Conservation (phyloP, 306 rosid species). For the Vigna mungo region DNA sequence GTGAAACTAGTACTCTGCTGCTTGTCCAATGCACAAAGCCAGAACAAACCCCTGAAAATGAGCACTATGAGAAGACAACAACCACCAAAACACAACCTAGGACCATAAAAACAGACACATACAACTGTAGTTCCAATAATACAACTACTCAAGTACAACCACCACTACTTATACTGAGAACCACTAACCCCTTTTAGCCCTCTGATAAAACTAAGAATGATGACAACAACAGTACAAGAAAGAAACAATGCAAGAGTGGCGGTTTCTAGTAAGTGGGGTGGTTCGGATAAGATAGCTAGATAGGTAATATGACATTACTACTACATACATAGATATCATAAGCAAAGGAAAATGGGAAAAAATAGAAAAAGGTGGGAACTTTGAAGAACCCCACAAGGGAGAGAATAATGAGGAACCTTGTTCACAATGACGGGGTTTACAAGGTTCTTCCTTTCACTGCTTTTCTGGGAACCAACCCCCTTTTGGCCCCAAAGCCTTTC, state of each 20-base stretch:
- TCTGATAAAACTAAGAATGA: constrained; percentile 66
- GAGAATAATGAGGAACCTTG: constrained; percentile 72
- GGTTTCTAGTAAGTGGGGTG: constrained; percentile 31
- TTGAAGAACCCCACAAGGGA: constrained; percentile 49
- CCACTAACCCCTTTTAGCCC: constrained; percentile 45
- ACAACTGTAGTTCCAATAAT: constrained; percentile 7
- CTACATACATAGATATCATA: constrained; percentile 52
- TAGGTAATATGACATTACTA: constrained; percentile 40
- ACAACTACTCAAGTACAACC: constrained; percentile 28
- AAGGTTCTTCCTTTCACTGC: constrained; percentile 48
- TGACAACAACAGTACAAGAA: constrained; percentile 51
- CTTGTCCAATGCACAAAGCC: constrained; percentile 54
- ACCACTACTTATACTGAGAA: constrained; percentile 39
- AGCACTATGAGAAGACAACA: constrained; percentile 39
- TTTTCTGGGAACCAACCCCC: constrained; percentile 34
- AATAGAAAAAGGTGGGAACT: constrained; percentile 43
- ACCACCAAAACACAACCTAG: constrained; percentile 35
- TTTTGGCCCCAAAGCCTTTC: constrained; percentile 38
- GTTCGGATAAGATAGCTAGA: constrained; percentile 51
- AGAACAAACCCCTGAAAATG: constrained; percentile 44
- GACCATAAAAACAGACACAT: constrained; percentile 26
- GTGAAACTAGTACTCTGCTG: constrained; percentile 41
- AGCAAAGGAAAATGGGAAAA: constrained; percentile 39
- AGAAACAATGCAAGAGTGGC: constrained; percentile 44
- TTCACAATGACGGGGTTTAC: constrained; percentile 75